These are phyloP conservation scores for Apiospora marii DNA, from an alignment of 2,329 filamentous ascomycete genomes.

Conservation along the genomic window DNA sequence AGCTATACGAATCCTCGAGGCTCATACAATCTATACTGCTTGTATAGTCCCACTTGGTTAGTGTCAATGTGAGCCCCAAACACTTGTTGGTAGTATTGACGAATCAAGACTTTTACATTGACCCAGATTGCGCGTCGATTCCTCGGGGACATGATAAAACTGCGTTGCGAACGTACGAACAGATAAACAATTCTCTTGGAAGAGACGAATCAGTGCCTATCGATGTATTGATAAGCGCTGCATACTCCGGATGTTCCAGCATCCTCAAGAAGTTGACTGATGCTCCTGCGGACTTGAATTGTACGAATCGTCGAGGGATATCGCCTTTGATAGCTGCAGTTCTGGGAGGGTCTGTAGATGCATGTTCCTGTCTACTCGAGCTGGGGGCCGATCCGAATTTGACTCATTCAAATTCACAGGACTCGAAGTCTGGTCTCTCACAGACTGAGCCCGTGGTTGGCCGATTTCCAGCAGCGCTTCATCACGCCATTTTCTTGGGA, in stretches of 20 bases:
- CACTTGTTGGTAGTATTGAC: not conserved
- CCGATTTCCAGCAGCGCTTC: not conserved
- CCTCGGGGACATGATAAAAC: not conserved
- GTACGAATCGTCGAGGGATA: not conserved
- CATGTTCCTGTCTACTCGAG: not conserved
- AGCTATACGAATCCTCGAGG: too few species aligned
- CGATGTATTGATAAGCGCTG: not conserved
- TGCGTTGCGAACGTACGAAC: not conserved
- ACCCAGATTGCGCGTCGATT: not conserved
- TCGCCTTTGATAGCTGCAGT: not conserved
- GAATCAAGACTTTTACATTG: too few species aligned
- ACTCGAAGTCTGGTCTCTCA: not conserved
- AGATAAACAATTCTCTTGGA: not conserved
- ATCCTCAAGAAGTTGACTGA: not conserved
- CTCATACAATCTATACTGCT: not conserved
- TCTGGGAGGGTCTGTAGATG: not conserved
- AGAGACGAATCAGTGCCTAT: not conserved
- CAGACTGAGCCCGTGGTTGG: not conserved
- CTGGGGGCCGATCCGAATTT: conserved; percentile 10
- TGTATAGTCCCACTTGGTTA: not conserved
- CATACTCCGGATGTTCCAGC: not conserved
- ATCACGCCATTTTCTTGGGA: not conserved
- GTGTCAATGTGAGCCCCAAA: not conserved
- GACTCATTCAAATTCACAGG: not conserved
- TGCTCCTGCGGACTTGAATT: not conserved